Evolutionary conservation across 2,329 filamentous ascomycete genomes (phyloP).

Genomic region (Ceratocystis harringtonii): DNA sequence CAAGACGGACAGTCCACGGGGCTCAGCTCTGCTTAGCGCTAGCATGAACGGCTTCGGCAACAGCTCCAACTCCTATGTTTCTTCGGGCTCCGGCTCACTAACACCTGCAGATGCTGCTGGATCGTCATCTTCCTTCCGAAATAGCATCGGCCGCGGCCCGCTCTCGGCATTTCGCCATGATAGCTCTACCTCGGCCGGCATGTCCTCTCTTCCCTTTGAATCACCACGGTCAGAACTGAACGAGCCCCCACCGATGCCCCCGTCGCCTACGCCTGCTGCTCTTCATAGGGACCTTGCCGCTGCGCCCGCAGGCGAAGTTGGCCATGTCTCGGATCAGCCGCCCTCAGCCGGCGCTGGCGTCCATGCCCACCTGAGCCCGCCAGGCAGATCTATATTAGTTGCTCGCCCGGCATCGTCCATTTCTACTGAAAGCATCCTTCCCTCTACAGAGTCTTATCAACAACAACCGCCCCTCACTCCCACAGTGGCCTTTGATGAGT

Average conservation of each 20-base stretch:
- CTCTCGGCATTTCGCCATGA: constrained; percentile 23
- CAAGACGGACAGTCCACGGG: constrained; percentile 67
- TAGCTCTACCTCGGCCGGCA: constrained; percentile 24
- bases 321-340: constrained; percentile 82
- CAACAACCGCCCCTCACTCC: constrained; percentile 36
- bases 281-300: constrained; percentile 66
- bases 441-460: constrained; percentile 41
- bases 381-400: constrained; percentile 79
- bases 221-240: constrained; percentile 8
- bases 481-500: constrained; percentile 20
- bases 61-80: not conserved
- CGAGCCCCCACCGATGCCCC: constrained; percentile 13
- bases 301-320: constrained; percentile 81
- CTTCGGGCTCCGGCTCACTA: constrained; percentile 25
- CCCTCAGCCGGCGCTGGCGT: constrained; percentile 50
- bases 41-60: constrained; percentile 35
- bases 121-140: constrained; percentile 20
- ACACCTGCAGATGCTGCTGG: not conserved
- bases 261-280: constrained; percentile 38
- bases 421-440: not conserved
- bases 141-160: constrained; percentile 9
- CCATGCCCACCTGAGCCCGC: constrained; percentile 46
- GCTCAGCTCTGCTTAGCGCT: constrained; percentile 52
- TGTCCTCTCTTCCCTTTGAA: not conserved
- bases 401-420: constrained; percentile 46